phyloP scores from a whole-genome alignment of 2,329 filamentous ascomycete species.

The Daldinia eschscholtzii region DNA sequence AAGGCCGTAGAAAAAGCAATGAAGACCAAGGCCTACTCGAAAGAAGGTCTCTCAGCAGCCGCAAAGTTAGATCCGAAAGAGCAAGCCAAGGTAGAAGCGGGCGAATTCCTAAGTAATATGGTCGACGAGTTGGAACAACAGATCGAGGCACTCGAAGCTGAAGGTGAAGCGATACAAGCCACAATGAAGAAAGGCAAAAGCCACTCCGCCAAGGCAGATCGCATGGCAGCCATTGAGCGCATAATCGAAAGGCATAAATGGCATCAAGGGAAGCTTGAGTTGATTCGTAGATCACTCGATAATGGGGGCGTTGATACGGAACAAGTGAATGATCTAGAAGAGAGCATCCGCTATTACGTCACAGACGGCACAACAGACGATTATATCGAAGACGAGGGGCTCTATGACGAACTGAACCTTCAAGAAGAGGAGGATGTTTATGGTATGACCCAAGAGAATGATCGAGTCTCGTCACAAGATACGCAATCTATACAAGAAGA shows the following conservation, averaged over 20 bases:
- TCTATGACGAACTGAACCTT: constrained; percentile 95
- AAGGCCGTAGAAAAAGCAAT: constrained; percentile 99
- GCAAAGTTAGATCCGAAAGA: constrained; percentile 97
- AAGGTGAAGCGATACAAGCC: constrained; percentile 86
- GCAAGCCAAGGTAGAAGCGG: constrained; percentile 89
- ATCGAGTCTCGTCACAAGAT: constrained; percentile 95
- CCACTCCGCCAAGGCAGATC: constrained; percentile 83
- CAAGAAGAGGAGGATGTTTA: constrained; percentile 92
- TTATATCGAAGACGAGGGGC: constrained; percentile 91
- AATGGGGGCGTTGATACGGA: constrained; percentile 92
- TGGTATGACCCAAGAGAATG: constrained; percentile 83
- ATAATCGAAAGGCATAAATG: constrained; percentile 94
- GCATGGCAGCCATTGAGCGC: constrained; percentile 86
- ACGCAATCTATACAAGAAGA: constrained; percentile 93
- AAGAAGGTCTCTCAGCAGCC: constrained; percentile 92
- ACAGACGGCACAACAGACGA: constrained; percentile 89
- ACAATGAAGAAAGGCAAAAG: constrained; percentile 97
- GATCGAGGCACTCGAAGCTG: constrained; percentile 92
- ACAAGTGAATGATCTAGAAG: constrained; percentile 88
- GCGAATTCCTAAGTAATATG: constrained; percentile 86
- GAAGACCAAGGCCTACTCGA: constrained; percentile 99
- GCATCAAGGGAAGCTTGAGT: constrained; percentile 92
- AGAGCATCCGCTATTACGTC: constrained; percentile 95
- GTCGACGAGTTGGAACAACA: constrained; percentile 94
- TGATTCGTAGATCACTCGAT: constrained; percentile 89